Conservation (phyloP, 1,284 basidiomycete species). For the Inonotus hispidus region DNA sequence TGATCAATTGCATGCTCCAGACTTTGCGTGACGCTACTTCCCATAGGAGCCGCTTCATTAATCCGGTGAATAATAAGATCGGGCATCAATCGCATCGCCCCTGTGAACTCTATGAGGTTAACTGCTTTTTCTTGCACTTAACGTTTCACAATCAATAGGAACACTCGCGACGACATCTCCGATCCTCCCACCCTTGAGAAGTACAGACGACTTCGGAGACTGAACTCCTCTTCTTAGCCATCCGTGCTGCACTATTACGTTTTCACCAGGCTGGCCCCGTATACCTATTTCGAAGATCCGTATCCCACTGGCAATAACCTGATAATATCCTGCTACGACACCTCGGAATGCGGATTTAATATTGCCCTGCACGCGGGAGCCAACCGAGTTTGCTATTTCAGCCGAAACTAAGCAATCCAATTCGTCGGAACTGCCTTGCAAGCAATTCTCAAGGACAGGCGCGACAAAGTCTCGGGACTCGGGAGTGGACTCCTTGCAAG, state of each 20-base stretch:
- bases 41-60: not conserved
- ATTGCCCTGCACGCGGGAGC: not conserved
- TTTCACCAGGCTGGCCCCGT: not conserved
- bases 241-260: constrained; percentile 8
- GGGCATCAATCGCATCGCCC: not conserved
- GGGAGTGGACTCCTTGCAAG: not conserved
- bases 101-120: not conserved
- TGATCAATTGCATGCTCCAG: not conserved
- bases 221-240: not conserved
- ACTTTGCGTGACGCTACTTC: not conserved
- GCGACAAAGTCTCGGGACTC: not conserved
- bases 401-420: not conserved
- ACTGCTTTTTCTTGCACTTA: not conserved
- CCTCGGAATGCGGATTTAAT: not conserved
- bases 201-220: not conserved
- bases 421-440: not conserved
- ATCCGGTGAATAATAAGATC: not conserved
- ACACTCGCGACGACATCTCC: not conserved
- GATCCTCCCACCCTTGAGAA: not conserved
- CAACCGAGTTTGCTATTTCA: not conserved
- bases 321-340: not conserved
- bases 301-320: not conserved
- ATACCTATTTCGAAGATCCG: not conserved
- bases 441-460: not conserved
- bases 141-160: not conserved